A percentile compares a stretch with the other conserved stretches of the same genome.
Evolutionary conservation across 768 basidiomycete species (phyloP).

Genomic region (Amanita jacksonii): DNA sequence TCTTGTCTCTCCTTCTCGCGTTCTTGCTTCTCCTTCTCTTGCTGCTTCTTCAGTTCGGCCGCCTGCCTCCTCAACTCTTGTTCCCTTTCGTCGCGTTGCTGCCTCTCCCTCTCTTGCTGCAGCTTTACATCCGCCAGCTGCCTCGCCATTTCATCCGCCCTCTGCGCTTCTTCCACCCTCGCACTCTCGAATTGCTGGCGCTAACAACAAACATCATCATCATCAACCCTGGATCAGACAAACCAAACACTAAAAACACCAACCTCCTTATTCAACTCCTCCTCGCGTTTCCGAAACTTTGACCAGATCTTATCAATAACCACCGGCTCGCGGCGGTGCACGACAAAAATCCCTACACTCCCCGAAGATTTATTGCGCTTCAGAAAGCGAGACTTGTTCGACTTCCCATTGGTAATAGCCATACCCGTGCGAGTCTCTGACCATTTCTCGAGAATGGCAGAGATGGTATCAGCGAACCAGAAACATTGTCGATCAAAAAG

Average conservation of each 20-base stretch:
- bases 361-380: background rate
- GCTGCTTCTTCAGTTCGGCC: background rate
- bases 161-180: too few species aligned
- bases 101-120: background rate
- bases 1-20: background rate
- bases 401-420: background rate
- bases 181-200: too few species aligned
- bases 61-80: background rate
- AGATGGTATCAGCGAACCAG: slow-evolving; percentile 1
- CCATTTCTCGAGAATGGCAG: background rate
- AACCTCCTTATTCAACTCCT: background rate
- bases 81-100: too few species aligned
- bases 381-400: background rate
- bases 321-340: background rate
- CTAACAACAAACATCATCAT: background rate
- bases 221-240: too few species aligned
- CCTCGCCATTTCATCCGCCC: too few species aligned
- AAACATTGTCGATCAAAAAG: background rate
- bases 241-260: background rate
- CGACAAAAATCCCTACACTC: background rate
- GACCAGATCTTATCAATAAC: background rate
- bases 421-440: background rate
- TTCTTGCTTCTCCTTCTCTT: background rate
- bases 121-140: too few species aligned
- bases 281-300: background rate